Evolutionary conservation across 2,329 filamentous ascomycete genomes (phyloP).

Genomic region (Trichoderma sp.): DNA sequence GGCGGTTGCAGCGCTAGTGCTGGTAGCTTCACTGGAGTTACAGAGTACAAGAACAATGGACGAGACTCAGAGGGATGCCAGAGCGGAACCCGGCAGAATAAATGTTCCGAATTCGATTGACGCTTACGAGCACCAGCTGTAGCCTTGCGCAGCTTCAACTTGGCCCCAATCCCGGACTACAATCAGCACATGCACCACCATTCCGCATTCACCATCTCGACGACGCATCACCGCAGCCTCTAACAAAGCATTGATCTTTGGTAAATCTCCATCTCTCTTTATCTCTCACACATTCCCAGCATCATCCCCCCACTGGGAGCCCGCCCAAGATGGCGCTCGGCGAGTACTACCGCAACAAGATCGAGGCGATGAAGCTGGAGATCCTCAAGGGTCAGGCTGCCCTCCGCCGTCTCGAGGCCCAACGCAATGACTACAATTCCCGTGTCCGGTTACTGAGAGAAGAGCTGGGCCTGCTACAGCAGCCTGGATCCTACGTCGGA

Average conservation of each 20-base stretch:
- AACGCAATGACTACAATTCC: slow-evolving; percentile 99
- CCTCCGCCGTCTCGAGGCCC: slow-evolving; percentile 89
- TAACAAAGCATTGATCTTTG: neutral
- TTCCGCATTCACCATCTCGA: neutral
- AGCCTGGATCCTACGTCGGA: slow-evolving; percentile 95
- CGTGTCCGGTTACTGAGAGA: slow-evolving; percentile 90
- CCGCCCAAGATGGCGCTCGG: slow-evolving; percentile 85
- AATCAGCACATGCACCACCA: slow-evolving; percentile 11
- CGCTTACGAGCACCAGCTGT: slow-evolving; percentile 36
- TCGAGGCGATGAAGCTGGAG: slow-evolving; percentile 99
- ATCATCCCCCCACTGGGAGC: slow-evolving; percentile 18
- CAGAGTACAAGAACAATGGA: neutral
- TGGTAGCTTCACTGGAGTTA: neutral
- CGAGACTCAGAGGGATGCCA: neutral
- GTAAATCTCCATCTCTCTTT: neutral
- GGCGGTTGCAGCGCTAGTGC: neutral
- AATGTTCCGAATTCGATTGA: slow-evolving; percentile 5
- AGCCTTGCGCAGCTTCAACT: slow-evolving; percentile 36
- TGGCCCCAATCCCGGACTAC: slow-evolving; percentile 26
- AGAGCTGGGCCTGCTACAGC: slow-evolving; percentile 91
- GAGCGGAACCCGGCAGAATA: neutral
- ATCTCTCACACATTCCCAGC: neutral
- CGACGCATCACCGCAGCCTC: neutral
- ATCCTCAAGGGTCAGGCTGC: slow-evolving; percentile 98
- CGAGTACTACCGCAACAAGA: slow-evolving; percentile 99